Evolutionary conservation across 108 stramenopile species (phyloP).

Genomic region (Cyclostephanos tholiformis): DNA sequence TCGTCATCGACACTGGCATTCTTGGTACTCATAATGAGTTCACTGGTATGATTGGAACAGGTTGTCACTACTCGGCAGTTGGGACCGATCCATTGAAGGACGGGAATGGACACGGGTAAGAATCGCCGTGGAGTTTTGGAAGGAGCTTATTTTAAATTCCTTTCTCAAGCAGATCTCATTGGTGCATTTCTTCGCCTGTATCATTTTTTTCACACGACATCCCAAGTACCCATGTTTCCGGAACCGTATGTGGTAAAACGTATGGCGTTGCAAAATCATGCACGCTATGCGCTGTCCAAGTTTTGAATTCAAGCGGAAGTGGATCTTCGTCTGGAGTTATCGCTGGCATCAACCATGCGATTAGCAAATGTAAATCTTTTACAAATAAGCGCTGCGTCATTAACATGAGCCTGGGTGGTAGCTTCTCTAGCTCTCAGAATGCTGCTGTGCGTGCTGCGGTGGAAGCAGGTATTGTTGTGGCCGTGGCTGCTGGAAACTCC

Average conservation of each 20-base stretch:
- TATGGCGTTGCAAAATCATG: neutral
- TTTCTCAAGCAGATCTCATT: neutral
- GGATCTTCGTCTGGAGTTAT: neutral
- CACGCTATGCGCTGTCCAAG: neutral
- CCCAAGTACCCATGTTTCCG: neutral
- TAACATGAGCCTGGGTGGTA: conserved; percentile 3
- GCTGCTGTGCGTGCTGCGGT: neutral
- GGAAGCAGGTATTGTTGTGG: conserved; percentile 4
- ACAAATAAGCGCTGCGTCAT: conserved; percentile 1
- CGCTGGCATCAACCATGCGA: neutral
- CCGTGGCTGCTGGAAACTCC: conserved; percentile 2
- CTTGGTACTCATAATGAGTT: neutral
- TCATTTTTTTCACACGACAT: neutral
- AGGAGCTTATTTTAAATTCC: neutral
- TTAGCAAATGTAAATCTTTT: neutral
- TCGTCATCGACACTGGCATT: neutral
- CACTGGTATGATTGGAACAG: neutral
- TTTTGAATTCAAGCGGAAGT: conserved; percentile 1
- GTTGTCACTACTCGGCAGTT: neutral
- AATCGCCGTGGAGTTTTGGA: neutral
- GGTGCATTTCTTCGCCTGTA: neutral
- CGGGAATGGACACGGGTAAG: conserved; percentile 10
- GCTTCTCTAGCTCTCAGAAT: neutral
- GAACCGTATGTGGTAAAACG: neutral
- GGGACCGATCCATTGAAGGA: neutral